phyloP scores from a whole-genome alignment of 768 basidiomycete species.

The Kwoniella mangroviensis region DNA sequence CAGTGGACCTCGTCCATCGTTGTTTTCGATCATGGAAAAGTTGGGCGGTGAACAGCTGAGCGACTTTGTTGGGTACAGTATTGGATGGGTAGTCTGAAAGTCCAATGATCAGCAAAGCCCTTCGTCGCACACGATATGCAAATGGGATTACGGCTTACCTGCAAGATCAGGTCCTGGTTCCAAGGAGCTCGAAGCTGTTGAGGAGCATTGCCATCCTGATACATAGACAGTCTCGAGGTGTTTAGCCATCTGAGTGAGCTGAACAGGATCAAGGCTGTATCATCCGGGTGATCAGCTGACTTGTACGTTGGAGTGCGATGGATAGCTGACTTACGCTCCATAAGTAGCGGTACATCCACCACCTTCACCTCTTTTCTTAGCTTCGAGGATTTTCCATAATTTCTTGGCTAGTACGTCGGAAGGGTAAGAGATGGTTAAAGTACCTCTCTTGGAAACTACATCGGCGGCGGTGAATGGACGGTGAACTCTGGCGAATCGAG shows the following conservation, averaged over 20 bases:
- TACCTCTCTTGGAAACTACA: constrained; percentile 92
- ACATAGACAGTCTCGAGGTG: constrained; percentile 99
- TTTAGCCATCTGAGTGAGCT: constrained; percentile 96
- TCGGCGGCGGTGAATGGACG: constrained; percentile 92
- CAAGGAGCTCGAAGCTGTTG: constrained; percentile 88
- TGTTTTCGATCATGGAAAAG: constrained; percentile 99
- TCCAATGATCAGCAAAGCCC: not conserved
- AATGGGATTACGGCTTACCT: constrained; percentile 62
- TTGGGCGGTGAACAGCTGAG: constrained; percentile 96
- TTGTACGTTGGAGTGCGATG: not conserved
- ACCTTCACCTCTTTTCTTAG: constrained; percentile 66
- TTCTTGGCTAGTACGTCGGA: constrained; percentile 86
- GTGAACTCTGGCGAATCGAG: constrained; percentile 82
- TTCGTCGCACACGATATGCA: not conserved
- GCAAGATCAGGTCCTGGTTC: constrained; percentile 99
- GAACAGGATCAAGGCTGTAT: constrained; percentile 88
- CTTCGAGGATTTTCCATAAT: constrained; percentile 72
- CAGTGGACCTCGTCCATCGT: constrained; percentile 59
- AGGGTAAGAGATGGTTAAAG: constrained; percentile 80
- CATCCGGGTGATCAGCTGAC: constrained; percentile 2
- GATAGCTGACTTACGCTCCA: constrained; percentile 78
- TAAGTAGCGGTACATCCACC: constrained; percentile 79
- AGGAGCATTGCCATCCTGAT: constrained; percentile 83
- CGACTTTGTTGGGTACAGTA: constrained; percentile 98
- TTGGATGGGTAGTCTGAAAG: constrained; percentile 92